Evolutionary conservation across 306 rosid genomes (phyloP).

Genomic region (Argentina anserina): DNA sequence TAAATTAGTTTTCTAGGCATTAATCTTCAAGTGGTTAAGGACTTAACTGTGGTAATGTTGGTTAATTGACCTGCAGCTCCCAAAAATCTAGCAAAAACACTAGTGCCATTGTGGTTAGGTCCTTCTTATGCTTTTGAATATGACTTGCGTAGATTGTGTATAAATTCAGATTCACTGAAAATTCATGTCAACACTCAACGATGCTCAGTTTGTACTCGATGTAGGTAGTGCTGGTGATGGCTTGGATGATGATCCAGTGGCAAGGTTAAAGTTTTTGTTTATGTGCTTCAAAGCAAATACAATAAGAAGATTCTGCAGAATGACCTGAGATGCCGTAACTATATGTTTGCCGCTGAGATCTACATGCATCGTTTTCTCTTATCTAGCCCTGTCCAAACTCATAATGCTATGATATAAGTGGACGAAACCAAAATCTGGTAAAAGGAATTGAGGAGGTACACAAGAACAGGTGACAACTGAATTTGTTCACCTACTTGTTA

Average conservation of each 20-base stretch:
- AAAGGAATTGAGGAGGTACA: neutral
- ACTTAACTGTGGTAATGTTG: neutral
- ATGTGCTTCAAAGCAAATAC: constrained; percentile 98
- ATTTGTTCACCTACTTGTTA: neutral
- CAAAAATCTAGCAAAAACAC: neutral
- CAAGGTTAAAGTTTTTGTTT: constrained; percentile 96
- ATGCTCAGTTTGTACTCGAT: constrained; percentile 26
- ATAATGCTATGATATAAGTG: constrained; percentile 66
- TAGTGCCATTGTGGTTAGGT: neutral
- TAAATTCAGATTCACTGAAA: neutral
- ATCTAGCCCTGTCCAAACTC: constrained; percentile 91
- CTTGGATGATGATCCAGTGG: constrained; percentile 94
- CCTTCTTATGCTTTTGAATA: neutral
- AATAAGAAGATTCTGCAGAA: constrained; percentile 94
- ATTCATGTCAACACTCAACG: neutral
- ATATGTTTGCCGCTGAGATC: constrained; percentile 99
- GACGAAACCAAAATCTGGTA: neutral
- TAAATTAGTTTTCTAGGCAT: no score
- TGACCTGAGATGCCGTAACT: constrained; percentile 89
- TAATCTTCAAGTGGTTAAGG: neutral
- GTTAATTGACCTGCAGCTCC: neutral
- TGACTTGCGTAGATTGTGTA: no score
- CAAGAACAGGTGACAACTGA: no score
- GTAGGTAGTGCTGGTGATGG: constrained; percentile 99
- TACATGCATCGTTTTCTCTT: constrained; percentile 93